Percentiles rank a stretch among this genome's conserved stretches.
These are phyloP conservation scores for Tulasnella sp. DNA, from an alignment of 768 basidiomycete genomes.

Conservation along the genomic window DNA sequence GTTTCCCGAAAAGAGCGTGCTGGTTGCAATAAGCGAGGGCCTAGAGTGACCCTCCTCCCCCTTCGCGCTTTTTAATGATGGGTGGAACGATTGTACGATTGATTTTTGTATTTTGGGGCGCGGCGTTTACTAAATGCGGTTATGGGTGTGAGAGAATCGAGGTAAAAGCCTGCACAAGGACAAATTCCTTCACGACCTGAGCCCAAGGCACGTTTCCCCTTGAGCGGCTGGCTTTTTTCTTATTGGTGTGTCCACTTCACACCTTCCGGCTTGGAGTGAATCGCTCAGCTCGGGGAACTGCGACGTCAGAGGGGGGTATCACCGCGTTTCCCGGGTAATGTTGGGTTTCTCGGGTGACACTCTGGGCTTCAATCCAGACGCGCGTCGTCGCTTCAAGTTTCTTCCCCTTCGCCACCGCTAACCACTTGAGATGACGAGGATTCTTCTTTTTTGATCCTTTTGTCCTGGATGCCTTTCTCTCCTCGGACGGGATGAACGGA, in stretches of 20 bases:
- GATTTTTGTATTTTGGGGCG: background rate
- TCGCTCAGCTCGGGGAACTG: slow-evolving; percentile 5
- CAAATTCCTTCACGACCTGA: slow-evolving; percentile 15
- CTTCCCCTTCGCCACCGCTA: background rate
- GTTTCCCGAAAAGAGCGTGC: slow-evolving; percentile 12
- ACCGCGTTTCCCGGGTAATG: background rate
- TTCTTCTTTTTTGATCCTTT: slow-evolving; percentile 12
- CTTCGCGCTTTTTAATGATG: background rate
- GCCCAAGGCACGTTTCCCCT: background rate
- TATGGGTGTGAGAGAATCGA: slow-evolving; percentile 21
- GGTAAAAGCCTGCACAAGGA: background rate
- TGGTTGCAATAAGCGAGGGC: background rate
- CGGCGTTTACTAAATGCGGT: slow-evolving; percentile 19
- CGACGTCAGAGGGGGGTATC: background rate
- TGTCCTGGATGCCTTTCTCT: background rate
- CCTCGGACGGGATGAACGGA: background rate
- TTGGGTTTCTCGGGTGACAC: background rate
- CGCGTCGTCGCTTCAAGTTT: background rate
- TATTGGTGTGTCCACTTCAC: background rate
- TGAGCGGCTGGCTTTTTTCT: background rate
- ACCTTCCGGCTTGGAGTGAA: background rate
- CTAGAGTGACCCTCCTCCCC: background rate
- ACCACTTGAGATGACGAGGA: background rate
- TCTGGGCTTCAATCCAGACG: too few relatives aligned
- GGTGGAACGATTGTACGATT: background rate